Evolutionary conservation across 1,139 yeast genomes (phyloP), one percentile per base, ranked within the genome.

Genomic region (Debaryomyces robertsiae): DNA sequence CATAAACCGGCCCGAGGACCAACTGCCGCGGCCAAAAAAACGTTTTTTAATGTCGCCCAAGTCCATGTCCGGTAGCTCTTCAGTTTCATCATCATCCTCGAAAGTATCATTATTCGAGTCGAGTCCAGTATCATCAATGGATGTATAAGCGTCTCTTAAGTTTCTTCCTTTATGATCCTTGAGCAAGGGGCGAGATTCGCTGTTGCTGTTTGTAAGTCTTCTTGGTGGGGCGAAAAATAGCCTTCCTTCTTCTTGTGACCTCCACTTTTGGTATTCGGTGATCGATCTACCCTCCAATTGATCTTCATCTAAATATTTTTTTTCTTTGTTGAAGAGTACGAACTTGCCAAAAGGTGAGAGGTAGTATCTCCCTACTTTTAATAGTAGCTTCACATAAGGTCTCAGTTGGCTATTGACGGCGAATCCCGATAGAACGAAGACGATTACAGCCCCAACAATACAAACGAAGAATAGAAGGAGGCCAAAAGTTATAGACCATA

Each of bases 321-420:
- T 83, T 53, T 89, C 96, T 46, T 81, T 82, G 45, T 77, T 78
- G 48, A 93, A 72, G 44, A 89, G 78, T 1, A 93, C 95, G 54
- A 88, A 83, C 54, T 85, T 88, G 6, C 98, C 98, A 68, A 91
- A 93, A 2, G 98, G 98, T 61, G 73, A 79, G 29, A 88, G 62
- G 60, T 91, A 71, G 57, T 87, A 93, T 16, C 64, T 62, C 3
- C 94, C 96, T 40, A 91, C 60, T 29, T 76, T 74, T 58, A 77
- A 75, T 32, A 86, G 67, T 9, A 86, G 69, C 38, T 62, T 70
- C 4, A 88, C 83, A 56, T 93, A 93, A 2, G 63, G 64, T 49
- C 76, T 57, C 63, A 63, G 67, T 15, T 60, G 56, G 15, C 63
- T 55, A 41, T 60, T 60, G 30, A 65, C 53, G 2, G 71, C 70